These are phyloP conservation scores for Aeschynomene evenia DNA, from an alignment of 306 rosid species.

Conservation along the genomic window DNA sequence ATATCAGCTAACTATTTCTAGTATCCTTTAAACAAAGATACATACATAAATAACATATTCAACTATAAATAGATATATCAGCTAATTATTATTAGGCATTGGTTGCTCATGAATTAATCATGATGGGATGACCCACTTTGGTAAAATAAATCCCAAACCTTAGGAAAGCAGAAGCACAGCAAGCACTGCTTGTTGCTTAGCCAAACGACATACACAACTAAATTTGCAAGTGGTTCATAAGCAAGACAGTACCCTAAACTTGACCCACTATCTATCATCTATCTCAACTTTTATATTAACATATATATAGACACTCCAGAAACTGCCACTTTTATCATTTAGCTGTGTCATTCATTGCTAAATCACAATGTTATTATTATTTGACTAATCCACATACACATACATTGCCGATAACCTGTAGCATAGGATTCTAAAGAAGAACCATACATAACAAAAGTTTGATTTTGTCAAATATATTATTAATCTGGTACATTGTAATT, in stretches of 20 bases:
- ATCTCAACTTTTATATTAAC: slow-evolving; percentile 18
- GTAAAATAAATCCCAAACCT: slow-evolving; percentile 30
- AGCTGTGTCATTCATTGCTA: not conserved
- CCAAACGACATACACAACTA: slow-evolving; percentile 5
- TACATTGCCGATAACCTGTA: too few species aligned
- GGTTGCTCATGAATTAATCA: slow-evolving; percentile 15
- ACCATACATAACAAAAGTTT: too few species aligned
- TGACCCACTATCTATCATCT: not conserved
- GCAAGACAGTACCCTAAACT: not conserved
- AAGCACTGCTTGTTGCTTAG: not conserved
- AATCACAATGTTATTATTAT: not conserved
- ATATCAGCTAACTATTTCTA: too few species aligned
- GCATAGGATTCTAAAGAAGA: too few species aligned
- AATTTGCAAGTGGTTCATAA: slow-evolving; percentile 18
- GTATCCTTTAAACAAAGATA: too few species aligned
- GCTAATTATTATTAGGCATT: not conserved
- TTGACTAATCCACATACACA: not conserved
- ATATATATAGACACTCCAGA: slow-evolving; percentile 7
- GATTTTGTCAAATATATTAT: too few species aligned
- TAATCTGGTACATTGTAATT: too few species aligned
- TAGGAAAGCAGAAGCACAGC: not conserved
- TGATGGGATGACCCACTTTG: not conserved
- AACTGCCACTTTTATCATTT: not conserved
- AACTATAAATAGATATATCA: too few species aligned
- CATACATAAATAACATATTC: too few species aligned